Evolutionary conservation across 371 early-diverging fungal species (phyloP), one percentile per base, ranked within the genome.

Genomic region (Mucor lusitanicus): DNA sequence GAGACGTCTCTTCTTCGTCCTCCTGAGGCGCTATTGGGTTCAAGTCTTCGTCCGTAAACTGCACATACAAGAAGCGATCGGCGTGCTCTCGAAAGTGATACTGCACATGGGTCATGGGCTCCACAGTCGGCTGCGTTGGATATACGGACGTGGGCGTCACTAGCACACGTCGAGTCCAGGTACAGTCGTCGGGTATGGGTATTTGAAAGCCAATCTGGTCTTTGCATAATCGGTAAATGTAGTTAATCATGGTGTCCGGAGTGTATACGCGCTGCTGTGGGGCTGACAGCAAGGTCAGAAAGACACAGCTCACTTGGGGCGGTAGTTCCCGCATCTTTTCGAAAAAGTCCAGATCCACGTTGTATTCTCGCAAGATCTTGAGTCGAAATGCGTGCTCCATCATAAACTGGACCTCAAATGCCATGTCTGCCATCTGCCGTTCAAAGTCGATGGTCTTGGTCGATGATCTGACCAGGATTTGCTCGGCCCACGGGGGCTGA

Each of bases 41-140:
- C 5, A 74, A 56, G 7, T 85, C 79, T 66, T 92, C 92, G 54
- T 93, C 94, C n/a, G 81, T 74, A 65, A 92, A 89, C 53, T 83
- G 78, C n/a, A 94, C 85, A n/a, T 89, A 79, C 17, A 91, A 23
- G 57, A 94, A 92, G 1, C 85, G 84, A 60, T 92, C 88, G 1
- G 68, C 65, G 33, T 86, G 50, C 0, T 72, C 15, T 30, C 53
- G 55, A 46, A 76, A 87, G 5, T 87, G 75, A 11, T 87, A 83
- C 7, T 91, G 74, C 8, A 91, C 74, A 23, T 91, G 78, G 64
- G 89, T 91, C 59, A 88, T 81, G 0, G 81, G 79, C 65, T 90
- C 89, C 11, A 86, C 53, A 0, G 80, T 69, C 0, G 87, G 88
- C 5, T 82, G 85, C 5, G 79, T 69, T 17, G 89, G 64, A 39